Base-by-base conservation (phyloP, 768 basidiomycete species). In the Nidularia sp. region DNA sequence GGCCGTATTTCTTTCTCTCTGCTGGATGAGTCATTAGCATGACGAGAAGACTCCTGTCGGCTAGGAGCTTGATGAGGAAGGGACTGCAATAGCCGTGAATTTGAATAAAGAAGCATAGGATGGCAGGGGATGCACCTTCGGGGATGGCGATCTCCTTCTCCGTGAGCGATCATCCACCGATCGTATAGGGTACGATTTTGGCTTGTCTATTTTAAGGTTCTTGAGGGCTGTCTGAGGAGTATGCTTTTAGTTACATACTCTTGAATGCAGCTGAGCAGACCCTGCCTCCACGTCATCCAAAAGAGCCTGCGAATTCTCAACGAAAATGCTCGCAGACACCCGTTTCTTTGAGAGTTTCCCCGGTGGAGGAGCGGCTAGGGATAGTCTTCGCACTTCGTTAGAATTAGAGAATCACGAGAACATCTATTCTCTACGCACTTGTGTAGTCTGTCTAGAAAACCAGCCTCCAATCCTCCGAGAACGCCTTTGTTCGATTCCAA, bases 341-440 rank as follows among this genome's bases (percentile, higher is more conserved):
- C 43, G 39, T 42, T 39, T 29, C 42, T 51, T 51, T 25, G 42
- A 8, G 9, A 51, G 42, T 33, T 51, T 51, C 43, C 50, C 50
- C 8, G 36, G 43, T 6, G 42, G 6, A 6, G 50, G 50, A 10
- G 25, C 41, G 29, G 8, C 9, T 15, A 29, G 50, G 25, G 13
- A 18, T 15, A 51, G 33, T 15, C 50, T 51, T 8, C 8, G 33
- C 13, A 43, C n/a, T 10, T 10, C n/a, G 5, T 44, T 45, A 15
- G 9, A 43, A 9, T 9, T 18, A 12, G 36, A 32, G 32, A 31
- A 9, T 22, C 8, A 51, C 13, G 29, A 18, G 18, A 42, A 22
- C 22, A 32, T 9, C 1, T 13, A 10, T 15, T 18, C 8, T 6
- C 7, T 25, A 45, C 50, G 15, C 13, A 51, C 50, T 51, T 15